Evolutionary conservation across 805 yeast species (phyloP).

Genomic region (Saturnispora besseyi): DNA sequence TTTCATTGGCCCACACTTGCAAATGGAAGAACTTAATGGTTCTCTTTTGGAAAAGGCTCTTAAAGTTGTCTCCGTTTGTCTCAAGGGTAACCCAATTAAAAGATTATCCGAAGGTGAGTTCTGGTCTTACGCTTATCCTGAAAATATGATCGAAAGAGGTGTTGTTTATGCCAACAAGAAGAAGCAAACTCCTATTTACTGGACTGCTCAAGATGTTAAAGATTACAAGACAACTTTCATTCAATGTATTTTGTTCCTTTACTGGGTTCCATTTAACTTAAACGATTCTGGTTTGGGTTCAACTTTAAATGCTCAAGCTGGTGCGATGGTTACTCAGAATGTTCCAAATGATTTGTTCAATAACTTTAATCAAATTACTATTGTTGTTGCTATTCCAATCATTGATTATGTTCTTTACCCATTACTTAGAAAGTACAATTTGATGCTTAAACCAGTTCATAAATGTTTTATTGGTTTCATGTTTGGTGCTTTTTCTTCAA

Average conservation of each 20-base stretch:
- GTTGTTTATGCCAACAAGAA: conserved; percentile 22
- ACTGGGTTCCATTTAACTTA: conserved; percentile 30
- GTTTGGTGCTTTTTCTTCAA: conserved; percentile 38
- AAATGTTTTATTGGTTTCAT: conserved; percentile 41
- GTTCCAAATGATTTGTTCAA: conserved; percentile 50
- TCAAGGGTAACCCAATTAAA: conserved; percentile 33
- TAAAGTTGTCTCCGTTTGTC: conserved; percentile 36
- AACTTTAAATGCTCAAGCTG: conserved; percentile 43
- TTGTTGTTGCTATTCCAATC: conserved; percentile 42
- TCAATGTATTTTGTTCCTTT: conserved; percentile 38
- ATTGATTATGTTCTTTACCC: conserved; percentile 43
- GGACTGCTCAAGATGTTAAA: conserved; percentile 39
- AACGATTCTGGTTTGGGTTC: conserved; percentile 44
- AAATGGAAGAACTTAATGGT: conserved; percentile 32
- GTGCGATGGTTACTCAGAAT: conserved; percentile 42
- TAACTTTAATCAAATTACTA: conserved; percentile 47
- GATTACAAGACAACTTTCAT: conserved; percentile 37
- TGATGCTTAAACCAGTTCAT: conserved; percentile 36
- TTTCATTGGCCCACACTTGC: conserved; percentile 26
- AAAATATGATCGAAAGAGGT: conserved; percentile 37
- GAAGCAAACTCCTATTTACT: conserved; percentile 27
- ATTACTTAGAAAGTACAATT: conserved; percentile 31
- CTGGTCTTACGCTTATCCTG: conserved; percentile 44
- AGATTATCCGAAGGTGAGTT: conserved; percentile 35
- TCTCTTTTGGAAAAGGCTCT: conserved; percentile 38